These are phyloP conservation scores for Ramularia collo-cygni DNA, from an alignment of 2,329 filamentous ascomycete species.

Conservation along the genomic window DNA sequence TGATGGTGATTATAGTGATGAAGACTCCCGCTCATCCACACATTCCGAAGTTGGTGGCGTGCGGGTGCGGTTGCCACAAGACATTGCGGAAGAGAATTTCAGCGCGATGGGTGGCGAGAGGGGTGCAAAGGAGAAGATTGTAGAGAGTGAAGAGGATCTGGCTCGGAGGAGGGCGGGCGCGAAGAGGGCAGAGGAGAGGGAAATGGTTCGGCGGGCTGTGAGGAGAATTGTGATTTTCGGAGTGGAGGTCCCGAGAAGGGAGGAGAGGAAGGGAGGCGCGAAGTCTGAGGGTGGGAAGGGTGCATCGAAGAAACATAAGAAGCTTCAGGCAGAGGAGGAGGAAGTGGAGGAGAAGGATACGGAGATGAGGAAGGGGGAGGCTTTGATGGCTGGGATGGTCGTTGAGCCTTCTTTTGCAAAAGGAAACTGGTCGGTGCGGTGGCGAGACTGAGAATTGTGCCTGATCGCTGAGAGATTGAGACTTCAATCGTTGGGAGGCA, in stretches of 20 bases:
- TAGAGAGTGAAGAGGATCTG: slow-evolving; percentile 47
- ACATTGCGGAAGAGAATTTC: slow-evolving; percentile 48
- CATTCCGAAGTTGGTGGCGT: slow-evolving; percentile 13
- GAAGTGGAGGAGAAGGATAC: slow-evolving; percentile 17
- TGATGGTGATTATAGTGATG: slow-evolving; percentile 12
- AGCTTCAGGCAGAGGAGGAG: slow-evolving; percentile 14
- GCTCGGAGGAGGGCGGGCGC: slow-evolving; percentile 46
- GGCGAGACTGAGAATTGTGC: slow-evolving; percentile 43
- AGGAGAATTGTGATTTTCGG: slow-evolving; percentile 54
- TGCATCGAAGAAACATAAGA: slow-evolving; percentile 12
- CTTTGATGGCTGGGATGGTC: slow-evolving; percentile 51
- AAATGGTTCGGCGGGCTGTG: slow-evolving; percentile 57
- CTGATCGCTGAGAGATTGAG: too few relatives aligned
- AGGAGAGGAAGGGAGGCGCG: slow-evolving; percentile 12
- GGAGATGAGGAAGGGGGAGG: slow-evolving; percentile 46
- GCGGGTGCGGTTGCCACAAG: slow-evolving; percentile 34
- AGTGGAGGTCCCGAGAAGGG: slow-evolving; percentile 28
- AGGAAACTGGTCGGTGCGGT: slow-evolving; percentile 53
- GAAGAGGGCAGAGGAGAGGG: slow-evolving; percentile 43
- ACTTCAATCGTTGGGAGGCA: too few relatives aligned
- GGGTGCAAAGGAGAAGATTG: slow-evolving; percentile 46
- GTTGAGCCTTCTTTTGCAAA: slow-evolving; percentile 57
- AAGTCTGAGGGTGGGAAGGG: slow-evolving; percentile 8
- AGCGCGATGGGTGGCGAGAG: slow-evolving; percentile 50
- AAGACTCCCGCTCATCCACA: slow-evolving; percentile 4